Percentiles rank a stretch among this genome's conserved stretches.
Evolutionary conservation across 306 rosid genomes (phyloP).

Genomic region (Arachis stenosperma): DNA sequence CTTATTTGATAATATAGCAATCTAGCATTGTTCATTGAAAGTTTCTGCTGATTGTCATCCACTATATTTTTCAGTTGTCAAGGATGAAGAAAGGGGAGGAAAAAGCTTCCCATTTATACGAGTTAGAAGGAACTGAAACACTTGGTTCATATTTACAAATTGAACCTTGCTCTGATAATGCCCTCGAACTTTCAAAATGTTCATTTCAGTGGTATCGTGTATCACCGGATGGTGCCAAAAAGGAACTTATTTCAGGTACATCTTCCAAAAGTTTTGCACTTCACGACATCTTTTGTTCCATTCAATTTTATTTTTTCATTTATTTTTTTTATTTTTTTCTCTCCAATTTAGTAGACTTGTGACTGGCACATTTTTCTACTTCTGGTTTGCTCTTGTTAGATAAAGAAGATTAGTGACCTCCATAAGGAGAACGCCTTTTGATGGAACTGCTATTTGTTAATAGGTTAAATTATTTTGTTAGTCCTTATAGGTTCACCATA

Average conservation of each 20-base stretch:
- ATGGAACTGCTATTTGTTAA: not conserved
- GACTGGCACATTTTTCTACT: not conserved
- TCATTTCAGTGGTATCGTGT: constrained; percentile 83
- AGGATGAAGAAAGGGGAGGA: constrained; percentile 65
- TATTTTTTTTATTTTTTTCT: no score
- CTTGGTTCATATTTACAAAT: constrained; percentile 80
- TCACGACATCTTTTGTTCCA: not conserved
- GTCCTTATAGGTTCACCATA: no score
- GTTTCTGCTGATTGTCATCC: constrained; percentile 26
- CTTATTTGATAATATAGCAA: constrained; percentile 1
- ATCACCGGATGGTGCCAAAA: constrained; percentile 68
- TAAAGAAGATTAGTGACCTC: not conserved
- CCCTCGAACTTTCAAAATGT: constrained; percentile 66
- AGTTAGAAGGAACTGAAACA: constrained; percentile 77
- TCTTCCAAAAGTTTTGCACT: constrained; percentile 1
- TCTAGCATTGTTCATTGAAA: not conserved
- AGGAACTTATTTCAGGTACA: constrained; percentile 80
- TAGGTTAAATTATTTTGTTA: no score
- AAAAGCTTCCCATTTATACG: constrained; percentile 53
- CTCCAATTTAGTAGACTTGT: not conserved
- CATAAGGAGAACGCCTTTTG: constrained; percentile 10
- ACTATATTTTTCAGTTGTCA: constrained; percentile 56
- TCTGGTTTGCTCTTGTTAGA: constrained; percentile 17
- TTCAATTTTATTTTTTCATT: no score
- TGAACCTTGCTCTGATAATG: constrained; percentile 63